Evolutionary conservation across 768 basidiomycete genomes (phyloP), one percentile per base, ranked within the genome.

Genomic region (Lactarius sp.): DNA sequence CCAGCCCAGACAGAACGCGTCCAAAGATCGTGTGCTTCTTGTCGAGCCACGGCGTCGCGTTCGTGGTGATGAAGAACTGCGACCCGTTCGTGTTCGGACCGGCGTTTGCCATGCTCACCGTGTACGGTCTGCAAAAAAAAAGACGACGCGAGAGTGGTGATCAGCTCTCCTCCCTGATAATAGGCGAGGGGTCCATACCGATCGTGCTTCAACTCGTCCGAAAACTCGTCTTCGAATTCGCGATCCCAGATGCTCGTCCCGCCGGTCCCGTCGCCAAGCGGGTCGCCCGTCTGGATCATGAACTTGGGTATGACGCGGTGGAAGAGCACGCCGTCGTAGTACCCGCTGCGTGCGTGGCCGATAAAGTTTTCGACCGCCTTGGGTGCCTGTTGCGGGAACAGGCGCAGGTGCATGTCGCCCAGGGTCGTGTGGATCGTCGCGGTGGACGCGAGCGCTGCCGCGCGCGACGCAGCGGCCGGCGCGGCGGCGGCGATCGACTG

Each of bases 261-360:
- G 16, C 94, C 94, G 0, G 94, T 95, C 6, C 94, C 94, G 75
- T 97, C 92, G 22, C 92, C 94, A n/a, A 94, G 77, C 3, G 94
- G 94, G 70, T 96, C 94, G 37, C 94, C 94, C 4, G 94, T 96
- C 79, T 97, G 94, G 60, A 97, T 90, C 94, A 96, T 96, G 72
- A 99, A 99, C 76, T 99, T 98, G 65, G 92, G 84, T 72, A 99
- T 99, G 67, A 98, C 92, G 62, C 97, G 90, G 74, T 99, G 97
- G 80, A 98, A 98, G 70, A 98, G 84, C 62, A 97, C 80, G 13
- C 88, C 87, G 73, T 99, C 96, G 71, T 89, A 98, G 77, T 89
- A 98, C 2, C 92, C 86, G 68, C 27, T 27, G 27, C 27, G 27
- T 27, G 27, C 27, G 27, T 27, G 27, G 27, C 27, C 27, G 27